Conservation (phyloP, 2,329 filamentous ascomycete species). For the Aciculosporium take region DNA sequence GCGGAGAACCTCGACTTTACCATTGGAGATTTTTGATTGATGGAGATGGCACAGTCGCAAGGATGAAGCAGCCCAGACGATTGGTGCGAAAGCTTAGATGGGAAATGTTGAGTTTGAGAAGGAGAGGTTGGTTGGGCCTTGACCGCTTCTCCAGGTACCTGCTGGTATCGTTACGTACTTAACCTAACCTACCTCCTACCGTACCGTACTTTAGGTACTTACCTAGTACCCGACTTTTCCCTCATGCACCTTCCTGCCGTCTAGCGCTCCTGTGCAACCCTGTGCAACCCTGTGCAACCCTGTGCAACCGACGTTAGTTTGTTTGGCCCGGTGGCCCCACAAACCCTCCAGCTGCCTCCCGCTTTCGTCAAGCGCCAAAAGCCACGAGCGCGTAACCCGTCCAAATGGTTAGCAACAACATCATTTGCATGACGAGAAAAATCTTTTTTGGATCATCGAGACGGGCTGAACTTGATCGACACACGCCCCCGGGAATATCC, state of each 20-base stretch:
- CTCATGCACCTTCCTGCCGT: not conserved
- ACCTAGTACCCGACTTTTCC: not conserved
- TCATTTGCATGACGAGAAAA: not conserved
- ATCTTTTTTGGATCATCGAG: not conserved
- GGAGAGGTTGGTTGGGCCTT: conserved; percentile 5
- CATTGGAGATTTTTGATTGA: too few species aligned
- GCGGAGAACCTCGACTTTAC: too few species aligned
- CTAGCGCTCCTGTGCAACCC: not conserved
- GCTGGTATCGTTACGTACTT: too few species aligned
- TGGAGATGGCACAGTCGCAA: too few species aligned
- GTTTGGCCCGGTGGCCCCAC: conserved; percentile 1
- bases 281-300: too few species aligned
- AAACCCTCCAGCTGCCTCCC: not conserved
- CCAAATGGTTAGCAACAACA: not conserved
- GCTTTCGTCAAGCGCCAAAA: not conserved
- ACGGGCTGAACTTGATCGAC: not conserved
- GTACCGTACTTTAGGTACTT: too few species aligned
- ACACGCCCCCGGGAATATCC: not conserved
- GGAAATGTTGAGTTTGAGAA: too few species aligned
- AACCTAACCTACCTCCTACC: too few species aligned
- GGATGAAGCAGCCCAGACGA: too few species aligned
- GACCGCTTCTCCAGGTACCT: conserved; percentile 4
- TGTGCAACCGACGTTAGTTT: not conserved
- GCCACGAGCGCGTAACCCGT: too few species aligned
- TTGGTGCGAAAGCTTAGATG: too few species aligned